Conservation (phyloP, 345 rosid species). For the Mangifera indica region DNA sequence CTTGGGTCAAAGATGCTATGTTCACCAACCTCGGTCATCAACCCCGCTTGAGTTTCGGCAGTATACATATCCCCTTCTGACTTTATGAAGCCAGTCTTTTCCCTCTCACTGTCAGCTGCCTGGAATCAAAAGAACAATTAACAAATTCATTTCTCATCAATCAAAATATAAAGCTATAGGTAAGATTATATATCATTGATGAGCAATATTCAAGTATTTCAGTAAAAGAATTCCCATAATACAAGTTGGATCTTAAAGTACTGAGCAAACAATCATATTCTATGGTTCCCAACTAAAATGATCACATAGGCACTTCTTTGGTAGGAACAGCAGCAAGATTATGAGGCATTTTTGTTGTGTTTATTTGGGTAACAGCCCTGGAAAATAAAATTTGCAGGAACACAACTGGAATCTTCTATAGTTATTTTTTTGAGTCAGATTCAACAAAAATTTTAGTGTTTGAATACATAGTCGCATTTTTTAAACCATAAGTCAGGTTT, state of each 20-base stretch:
- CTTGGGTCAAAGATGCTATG: slow-evolving; percentile 59
- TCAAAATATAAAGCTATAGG: no score
- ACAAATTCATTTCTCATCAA: background rate
- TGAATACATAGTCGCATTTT: no score
- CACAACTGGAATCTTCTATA: background rate
- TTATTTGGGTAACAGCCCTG: background rate
- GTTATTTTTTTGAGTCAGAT: no score
- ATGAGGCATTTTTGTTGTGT: background rate
- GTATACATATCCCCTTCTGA: slow-evolving; percentile 80
- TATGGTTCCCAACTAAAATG: background rate
- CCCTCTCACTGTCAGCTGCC: slow-evolving; percentile 73
- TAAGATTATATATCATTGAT: background rate
- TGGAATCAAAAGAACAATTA: slow-evolving; percentile 25
- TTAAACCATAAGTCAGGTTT: no score
- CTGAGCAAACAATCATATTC: background rate
- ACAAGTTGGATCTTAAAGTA: background rate
- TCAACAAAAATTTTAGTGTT: no score
- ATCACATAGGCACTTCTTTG: background rate
- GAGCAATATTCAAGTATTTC: background rate
- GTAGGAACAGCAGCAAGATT: background rate
- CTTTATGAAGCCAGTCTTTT: slow-evolving; percentile 51
- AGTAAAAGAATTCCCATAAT: background rate
- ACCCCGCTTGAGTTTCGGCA: slow-evolving; percentile 62
- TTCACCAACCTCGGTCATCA: slow-evolving; percentile 34
- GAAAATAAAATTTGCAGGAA: background rate